These are phyloP conservation scores for Tolypocladium amazonense DNA, from an alignment of 2,329 filamentous ascomycete genomes.

Conservation along the genomic window DNA sequence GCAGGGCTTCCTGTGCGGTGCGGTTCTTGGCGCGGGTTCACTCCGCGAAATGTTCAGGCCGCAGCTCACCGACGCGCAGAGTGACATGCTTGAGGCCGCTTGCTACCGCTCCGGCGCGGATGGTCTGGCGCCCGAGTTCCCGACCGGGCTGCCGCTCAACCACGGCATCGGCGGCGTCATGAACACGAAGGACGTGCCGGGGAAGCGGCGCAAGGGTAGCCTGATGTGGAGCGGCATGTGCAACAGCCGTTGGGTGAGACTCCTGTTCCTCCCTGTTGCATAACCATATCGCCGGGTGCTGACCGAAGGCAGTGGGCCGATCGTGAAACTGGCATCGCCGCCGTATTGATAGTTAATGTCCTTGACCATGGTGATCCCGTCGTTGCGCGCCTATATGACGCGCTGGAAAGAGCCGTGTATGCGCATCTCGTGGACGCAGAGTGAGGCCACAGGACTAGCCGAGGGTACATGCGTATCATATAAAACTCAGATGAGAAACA, in stretches of 20 bases:
- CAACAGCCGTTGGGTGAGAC: slow-evolving; percentile 30
- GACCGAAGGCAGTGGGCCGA: slow-evolving; percentile 23
- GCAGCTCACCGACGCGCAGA: slow-evolving; percentile 24
- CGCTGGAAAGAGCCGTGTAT: slow-evolving; percentile 29
- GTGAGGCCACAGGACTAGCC: not conserved
- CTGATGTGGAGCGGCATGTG: slow-evolving; percentile 32
- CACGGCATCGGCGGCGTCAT: slow-evolving; percentile 28
- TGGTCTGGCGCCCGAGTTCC: slow-evolving; percentile 26
- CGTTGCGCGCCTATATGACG: slow-evolving; percentile 23
- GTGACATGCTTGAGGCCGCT: slow-evolving; percentile 7
- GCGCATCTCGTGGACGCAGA: slow-evolving; percentile 1
- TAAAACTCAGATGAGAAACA: not conserved
- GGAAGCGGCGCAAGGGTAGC: slow-evolving; percentile 29
- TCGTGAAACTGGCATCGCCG: slow-evolving; percentile 26
- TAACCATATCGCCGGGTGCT: not conserved
- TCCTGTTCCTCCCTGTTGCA: not conserved
- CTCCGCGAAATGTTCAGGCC: slow-evolving; percentile 26
- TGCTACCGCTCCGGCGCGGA: slow-evolving; percentile 9
- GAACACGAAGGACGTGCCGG: slow-evolving; percentile 25
- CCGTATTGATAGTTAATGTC: slow-evolving; percentile 26
- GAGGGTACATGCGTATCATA: not conserved
- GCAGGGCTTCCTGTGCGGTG: slow-evolving; percentile 18
- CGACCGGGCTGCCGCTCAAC: slow-evolving; percentile 18
- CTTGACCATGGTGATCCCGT: slow-evolving; percentile 26
- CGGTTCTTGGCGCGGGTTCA: slow-evolving; percentile 18